Percentiles rank a stretch among this genome's conserved stretches.
These are phyloP conservation scores for Vinca minor DNA, from an alignment of 257 asterid species.

Conservation along the genomic window DNA sequence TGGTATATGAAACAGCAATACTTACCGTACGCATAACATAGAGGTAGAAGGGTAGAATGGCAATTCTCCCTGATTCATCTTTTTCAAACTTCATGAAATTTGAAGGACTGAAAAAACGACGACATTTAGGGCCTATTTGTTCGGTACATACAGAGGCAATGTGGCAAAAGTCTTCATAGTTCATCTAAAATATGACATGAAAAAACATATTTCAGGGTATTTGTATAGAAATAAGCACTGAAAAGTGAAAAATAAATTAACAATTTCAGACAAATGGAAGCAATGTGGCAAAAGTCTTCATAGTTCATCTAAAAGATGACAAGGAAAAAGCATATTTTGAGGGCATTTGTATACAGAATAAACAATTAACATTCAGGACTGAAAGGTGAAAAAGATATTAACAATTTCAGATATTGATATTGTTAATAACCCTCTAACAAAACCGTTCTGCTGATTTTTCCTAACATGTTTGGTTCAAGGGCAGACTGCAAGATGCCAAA, in stretches of 20 bases:
- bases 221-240: slow-evolving; percentile 7
- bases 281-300: slow-evolving; percentile 99
- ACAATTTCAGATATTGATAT: neutral
- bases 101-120: slow-evolving; percentile 95
- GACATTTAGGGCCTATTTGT: slow-evolving; percentile 94
- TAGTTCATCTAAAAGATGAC: slow-evolving; percentile 73
- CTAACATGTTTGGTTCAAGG: neutral
- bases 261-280: slow-evolving; percentile 95
- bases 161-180: slow-evolving; percentile 99
- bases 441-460: neutral
- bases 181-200: slow-evolving; percentile 56
- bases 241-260: neutral
- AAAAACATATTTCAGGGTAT: slow-evolving; percentile 26
- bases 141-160: slow-evolving; percentile 96
- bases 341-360: slow-evolving; percentile 16
- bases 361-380: too few relatives aligned
- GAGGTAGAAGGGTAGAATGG: slow-evolving; percentile 94
- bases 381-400: neutral
- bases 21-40: slow-evolving; percentile 98
- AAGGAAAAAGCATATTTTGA: slow-evolving; percentile 24
- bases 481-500: neutral
- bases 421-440: neutral
- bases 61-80: slow-evolving; percentile 94
- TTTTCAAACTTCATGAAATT: slow-evolving; percentile 99
- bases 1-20: slow-evolving; percentile 11